Evolutionary conservation across 306 rosid species (phyloP), one percentile per base, ranked within the genome.

Genomic region (Prunus dulcis): DNA sequence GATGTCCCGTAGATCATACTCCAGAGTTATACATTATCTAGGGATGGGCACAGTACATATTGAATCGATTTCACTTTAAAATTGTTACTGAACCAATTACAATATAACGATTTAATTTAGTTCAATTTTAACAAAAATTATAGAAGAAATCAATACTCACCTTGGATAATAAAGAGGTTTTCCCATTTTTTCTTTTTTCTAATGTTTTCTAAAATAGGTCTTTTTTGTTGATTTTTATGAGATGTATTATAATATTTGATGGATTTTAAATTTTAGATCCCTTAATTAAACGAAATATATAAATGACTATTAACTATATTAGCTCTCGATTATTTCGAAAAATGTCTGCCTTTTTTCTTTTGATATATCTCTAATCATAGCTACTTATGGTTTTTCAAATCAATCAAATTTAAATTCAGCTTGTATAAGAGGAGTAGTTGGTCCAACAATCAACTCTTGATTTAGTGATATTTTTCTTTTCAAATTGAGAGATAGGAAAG

Each of bases 1-100:
- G 17, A 1, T 19, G 3, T n/a, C 19, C 10, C 2, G 3, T n/a
- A 23, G 5, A 5, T 34, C 22, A 15, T 34, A 64, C 71, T 25
- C 25, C 5, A 13, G 9, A 6, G 43, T 34, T 1, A 34, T 1
- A 34, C 43, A 34, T 34, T 34, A 6, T 34, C 41, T 34, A 34
- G 43, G 9, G 43, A 9, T 6, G 41, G 0, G 9, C 7, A 34
- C 41, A 5, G 41, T 34, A 0, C 0, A 34, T 1, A 6, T 34
- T 6, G 0, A 0, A 34, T 6, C 9, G 0, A 0, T 34, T 34
- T 34, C 0, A 34, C 2, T 6, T 34, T 0, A 34, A 34, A 34
- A 34, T 34, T 1, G 0, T 6, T 5, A 34, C 0, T 6, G 9
- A 6, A 34, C 0, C 8, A 34, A 34, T 6, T 34, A 34, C 0